Percentiles rank a stretch among this genome's conserved stretches.
Conservation (phyloP, 768 basidiomycete species). For the Pleurotus ostreatus region DNA sequence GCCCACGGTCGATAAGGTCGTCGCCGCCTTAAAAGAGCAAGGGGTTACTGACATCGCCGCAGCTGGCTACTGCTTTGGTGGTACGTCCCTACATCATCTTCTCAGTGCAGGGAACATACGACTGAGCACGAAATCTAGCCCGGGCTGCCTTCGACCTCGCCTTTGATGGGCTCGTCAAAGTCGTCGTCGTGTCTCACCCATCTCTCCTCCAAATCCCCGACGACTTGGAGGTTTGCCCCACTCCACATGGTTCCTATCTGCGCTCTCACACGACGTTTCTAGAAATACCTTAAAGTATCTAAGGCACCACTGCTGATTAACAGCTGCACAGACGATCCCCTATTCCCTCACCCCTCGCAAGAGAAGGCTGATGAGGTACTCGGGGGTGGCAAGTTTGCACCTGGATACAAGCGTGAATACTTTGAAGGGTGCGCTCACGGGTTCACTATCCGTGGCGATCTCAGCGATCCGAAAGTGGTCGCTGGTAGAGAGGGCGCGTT, state of each 20-base stretch:
- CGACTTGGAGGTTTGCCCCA: conserved; percentile 49
- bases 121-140: conserved; percentile 22
- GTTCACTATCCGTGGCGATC: conserved; percentile 49
- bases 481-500: conserved; percentile 64
- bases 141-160: conserved; percentile 63
- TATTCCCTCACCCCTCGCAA: conserved; percentile 46
- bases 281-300: conserved; percentile 45
- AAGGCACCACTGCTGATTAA: conserved; percentile 65
- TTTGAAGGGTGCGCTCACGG: conserved; percentile 49
- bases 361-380: conserved; percentile 46
- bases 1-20: conserved; percentile 51
- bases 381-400: conserved; percentile 38
- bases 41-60: conserved; percentile 59
- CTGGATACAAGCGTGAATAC: conserved; percentile 47
- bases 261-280: neutral
- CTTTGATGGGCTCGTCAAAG: conserved; percentile 48
- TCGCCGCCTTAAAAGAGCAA: conserved; percentile 49
- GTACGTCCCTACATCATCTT: conserved; percentile 22
- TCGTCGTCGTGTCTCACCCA: conserved; percentile 52
- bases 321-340: conserved; percentile 49
- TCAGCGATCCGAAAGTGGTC: conserved; percentile 46
- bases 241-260: neutral
- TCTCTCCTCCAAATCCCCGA: conserved; percentile 53
- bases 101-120: neutral
- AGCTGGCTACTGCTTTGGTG: conserved; percentile 70